A percentile compares a stretch with the other conserved stretches of the same genome.
These are phyloP conservation scores for Adansonia grandidieri DNA, from an alignment of 441 rosid genomes.

Conservation along the genomic window DNA sequence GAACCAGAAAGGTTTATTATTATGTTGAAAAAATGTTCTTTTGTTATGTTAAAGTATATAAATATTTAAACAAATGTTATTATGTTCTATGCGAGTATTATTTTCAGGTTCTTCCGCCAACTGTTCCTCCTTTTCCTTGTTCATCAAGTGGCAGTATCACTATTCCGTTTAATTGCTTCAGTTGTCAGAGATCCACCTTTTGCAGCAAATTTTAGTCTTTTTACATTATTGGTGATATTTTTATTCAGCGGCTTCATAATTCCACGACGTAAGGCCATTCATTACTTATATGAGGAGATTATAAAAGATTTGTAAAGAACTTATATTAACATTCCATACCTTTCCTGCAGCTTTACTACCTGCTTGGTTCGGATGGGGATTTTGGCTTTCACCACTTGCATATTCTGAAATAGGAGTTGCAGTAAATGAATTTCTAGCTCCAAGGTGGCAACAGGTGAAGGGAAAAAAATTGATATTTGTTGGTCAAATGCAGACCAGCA, in stretches of 20 bases:
- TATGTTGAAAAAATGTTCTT: constrained; percentile 40
- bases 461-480: not conserved
- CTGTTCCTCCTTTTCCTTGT: constrained; percentile 57
- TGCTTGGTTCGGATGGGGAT: constrained; percentile 48
- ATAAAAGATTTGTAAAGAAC: not conserved
- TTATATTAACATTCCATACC: not conserved
- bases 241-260: constrained; percentile 49
- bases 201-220: constrained; percentile 42
- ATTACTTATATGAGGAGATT: constrained; percentile 12
- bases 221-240: constrained; percentile 1
- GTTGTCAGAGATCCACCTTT: constrained; percentile 44
- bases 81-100: not conserved
- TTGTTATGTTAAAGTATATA: constrained; percentile 10
- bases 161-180: constrained; percentile 61
- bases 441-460: constrained; percentile 50
- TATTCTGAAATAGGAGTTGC: constrained; percentile 48
- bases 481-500: not conserved
- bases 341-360: constrained; percentile 48
- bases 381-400: constrained; percentile 52
- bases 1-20: constrained; percentile 57
- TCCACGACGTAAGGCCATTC: constrained; percentile 37
- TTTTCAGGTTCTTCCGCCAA: constrained; percentile 60
- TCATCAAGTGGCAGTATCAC: constrained; percentile 56
- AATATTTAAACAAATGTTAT: not conserved
- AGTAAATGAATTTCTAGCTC: constrained; percentile 53